A percentile compares a stretch with the other conserved stretches of the same genome.
phyloP scores from a whole-genome alignment of 371 early-diverging fungal genomes.

The Actinomucor elegans region DNA sequence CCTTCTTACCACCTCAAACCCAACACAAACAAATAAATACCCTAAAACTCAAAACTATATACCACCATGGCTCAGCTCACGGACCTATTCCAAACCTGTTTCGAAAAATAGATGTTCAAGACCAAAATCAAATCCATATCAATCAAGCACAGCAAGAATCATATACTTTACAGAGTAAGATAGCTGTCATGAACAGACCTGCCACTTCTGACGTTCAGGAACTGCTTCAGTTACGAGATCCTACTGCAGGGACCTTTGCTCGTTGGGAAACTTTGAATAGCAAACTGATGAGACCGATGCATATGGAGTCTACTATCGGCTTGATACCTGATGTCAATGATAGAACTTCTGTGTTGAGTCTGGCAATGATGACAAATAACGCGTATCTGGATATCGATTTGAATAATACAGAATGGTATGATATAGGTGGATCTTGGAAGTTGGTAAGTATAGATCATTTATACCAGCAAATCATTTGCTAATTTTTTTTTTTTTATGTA shows the following conservation, averaged over 20 bases:
- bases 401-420: slow-evolving; percentile 68
- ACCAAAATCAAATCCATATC: neutral
- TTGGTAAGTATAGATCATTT: slow-evolving; percentile 63
- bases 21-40: slow-evolving; percentile 3
- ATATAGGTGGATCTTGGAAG: slow-evolving; percentile 71
- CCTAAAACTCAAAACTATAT: slow-evolving; percentile 33
- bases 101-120: slow-evolving; percentile 35
- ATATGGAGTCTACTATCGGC: slow-evolving; percentile 21
- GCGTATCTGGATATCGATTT: slow-evolving; percentile 64
- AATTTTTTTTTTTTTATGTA: neutral
- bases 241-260: neutral
- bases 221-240: neutral
- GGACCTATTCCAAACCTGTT: slow-evolving; percentile 48
- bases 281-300: neutral
- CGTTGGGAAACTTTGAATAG: neutral
- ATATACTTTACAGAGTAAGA: neutral
- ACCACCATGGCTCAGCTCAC: slow-evolving; percentile 36
- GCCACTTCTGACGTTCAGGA: neutral
- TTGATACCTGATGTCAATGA: slow-evolving; percentile 73
- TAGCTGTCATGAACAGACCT: slow-evolving; percentile 2
- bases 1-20: neutral
- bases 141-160: neutral
- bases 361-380: slow-evolving; percentile 81
- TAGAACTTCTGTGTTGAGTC: slow-evolving; percentile 60
- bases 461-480: neutral